These are phyloP conservation scores for Penicillium ucsense DNA, from an alignment of 495 filamentous ascomycete species.

Conservation along the genomic window DNA sequence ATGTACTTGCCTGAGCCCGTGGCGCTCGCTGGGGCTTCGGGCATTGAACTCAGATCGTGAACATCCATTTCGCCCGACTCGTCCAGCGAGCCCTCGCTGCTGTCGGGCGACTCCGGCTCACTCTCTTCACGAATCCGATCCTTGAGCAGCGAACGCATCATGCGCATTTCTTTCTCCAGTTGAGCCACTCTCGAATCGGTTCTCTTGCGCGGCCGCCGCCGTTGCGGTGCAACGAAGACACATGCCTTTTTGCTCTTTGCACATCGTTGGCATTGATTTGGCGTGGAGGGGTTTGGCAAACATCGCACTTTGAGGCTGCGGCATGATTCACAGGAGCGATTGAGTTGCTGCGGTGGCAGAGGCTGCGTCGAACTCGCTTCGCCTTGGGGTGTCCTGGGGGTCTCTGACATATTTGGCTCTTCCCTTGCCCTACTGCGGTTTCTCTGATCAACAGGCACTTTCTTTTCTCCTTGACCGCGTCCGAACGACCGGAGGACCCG, in stretches of 20 bases:
- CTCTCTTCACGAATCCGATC: conserved; percentile 26
- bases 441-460: no score
- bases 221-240: conserved; percentile 66
- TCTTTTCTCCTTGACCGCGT: no score
- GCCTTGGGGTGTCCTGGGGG: conserved; percentile 23
- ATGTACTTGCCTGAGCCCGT: conserved; percentile 15
- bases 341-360: conserved; percentile 29
- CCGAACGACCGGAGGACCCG: no score
- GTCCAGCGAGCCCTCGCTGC: conserved; percentile 18
- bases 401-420: conserved; percentile 19
- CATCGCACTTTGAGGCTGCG: conserved; percentile 78
- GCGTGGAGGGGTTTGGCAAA: conserved; percentile 53
- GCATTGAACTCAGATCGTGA: conserved; percentile 8
- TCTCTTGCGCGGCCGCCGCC: conserved; percentile 72
- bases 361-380: conserved; percentile 14
- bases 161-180: conserved; percentile 81
- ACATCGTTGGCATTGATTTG: conserved; percentile 65
- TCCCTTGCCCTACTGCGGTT: no score
- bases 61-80: conserved; percentile 16
- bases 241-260: conserved; percentile 66
- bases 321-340: conserved; percentile 77
- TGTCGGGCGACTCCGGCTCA: conserved; percentile 21
- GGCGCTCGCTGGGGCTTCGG: conserved; percentile 13
- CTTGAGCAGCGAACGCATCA: conserved; percentile 37
- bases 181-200: conserved; percentile 79